Conservation (phyloP, 1,284 basidiomycete species). For the Ceratobasidium papillatum region DNA sequence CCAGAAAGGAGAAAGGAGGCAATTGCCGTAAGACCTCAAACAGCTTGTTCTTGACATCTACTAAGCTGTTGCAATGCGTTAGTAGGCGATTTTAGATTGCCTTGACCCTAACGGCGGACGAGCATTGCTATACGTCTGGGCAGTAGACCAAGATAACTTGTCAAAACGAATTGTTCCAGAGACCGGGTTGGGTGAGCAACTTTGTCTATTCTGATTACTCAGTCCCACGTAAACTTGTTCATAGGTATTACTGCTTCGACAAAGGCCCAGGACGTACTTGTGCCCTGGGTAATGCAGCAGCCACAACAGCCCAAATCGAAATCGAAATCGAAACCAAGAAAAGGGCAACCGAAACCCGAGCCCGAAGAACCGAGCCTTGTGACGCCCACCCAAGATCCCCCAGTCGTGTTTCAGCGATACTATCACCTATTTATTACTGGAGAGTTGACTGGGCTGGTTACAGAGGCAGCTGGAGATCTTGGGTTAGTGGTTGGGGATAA, state of each 20-base stretch:
- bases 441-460: slow-evolving; percentile 73
- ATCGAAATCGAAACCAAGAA: slow-evolving; percentile 54
- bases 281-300: slow-evolving; percentile 69
- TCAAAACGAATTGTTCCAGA: slow-evolving; percentile 75
- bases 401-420: slow-evolving; percentile 78
- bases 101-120: slow-evolving; percentile 74
- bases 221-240: background rate
- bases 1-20: slow-evolving; percentile 72
- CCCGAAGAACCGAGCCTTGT: background rate
- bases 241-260: slow-evolving; percentile 47
- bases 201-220: background rate
- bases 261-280: slow-evolving; percentile 69
- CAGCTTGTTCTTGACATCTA: slow-evolving; percentile 31
- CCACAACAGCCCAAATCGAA: too few species aligned
- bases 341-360: background rate
- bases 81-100: slow-evolving; percentile 69
- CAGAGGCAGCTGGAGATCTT: slow-evolving; percentile 67
- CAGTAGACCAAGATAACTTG: slow-evolving; percentile 87
- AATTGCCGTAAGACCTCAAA: slow-evolving; percentile 64
- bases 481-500: slow-evolving; percentile 61
- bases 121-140: slow-evolving; percentile 98
- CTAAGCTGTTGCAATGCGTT: background rate
- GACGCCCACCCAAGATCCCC: slow-evolving; percentile 43
- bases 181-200: slow-evolving; percentile 22
- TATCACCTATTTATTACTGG: slow-evolving; percentile 91